These are phyloP conservation scores for Pontederia crassipes DNA, from an alignment of 176 grass and related monocot species.

Conservation along the genomic window DNA sequence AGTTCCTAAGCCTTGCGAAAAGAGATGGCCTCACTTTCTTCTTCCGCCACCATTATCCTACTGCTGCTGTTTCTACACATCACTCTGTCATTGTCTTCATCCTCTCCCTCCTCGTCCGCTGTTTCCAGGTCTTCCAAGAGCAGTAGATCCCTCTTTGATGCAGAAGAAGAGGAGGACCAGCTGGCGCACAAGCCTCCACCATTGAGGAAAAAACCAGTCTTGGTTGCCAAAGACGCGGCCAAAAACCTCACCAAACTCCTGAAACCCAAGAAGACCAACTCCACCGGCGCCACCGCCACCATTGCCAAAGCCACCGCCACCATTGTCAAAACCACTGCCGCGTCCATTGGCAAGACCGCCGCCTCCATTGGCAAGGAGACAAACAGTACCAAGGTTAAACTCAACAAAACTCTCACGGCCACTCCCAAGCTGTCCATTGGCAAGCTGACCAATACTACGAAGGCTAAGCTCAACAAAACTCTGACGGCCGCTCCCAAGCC, in stretches of 20 bases:
- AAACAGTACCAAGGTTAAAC: conserved; percentile 27
- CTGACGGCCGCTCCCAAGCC: conserved; percentile 14
- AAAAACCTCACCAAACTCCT: conserved; percentile 64
- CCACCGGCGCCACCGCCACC: conserved; percentile 9
- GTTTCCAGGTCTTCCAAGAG: conserved; percentile 30
- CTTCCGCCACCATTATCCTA: conserved; percentile 25
- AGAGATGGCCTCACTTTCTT: conserved; percentile 21
- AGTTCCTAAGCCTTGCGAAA: conserved; percentile 7
- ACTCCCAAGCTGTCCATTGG: neutral
- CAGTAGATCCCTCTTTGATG: conserved; percentile 32
- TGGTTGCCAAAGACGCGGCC: conserved; percentile 31
- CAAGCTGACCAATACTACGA: no score
- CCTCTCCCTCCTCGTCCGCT: conserved; percentile 8
- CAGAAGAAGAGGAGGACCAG: conserved; percentile 3
- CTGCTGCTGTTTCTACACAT: conserved; percentile 53
- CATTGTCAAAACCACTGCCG: neutral
- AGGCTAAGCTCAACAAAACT: conserved; percentile 36
- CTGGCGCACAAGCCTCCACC: conserved; percentile 8
- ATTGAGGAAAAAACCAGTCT: conserved; percentile 23
- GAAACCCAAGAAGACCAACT: conserved; percentile 59
- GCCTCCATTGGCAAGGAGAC: neutral
- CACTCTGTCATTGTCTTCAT: conserved; percentile 31
- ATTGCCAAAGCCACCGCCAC: neutral
- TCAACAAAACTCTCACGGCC: conserved; percentile 2
- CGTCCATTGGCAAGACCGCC: neutral